A percentile compares a stretch with the other conserved stretches of the same genome.
Conservation (phyloP, 2,329 filamentous ascomycete species). For the Talaromyces funiculosus region DNA sequence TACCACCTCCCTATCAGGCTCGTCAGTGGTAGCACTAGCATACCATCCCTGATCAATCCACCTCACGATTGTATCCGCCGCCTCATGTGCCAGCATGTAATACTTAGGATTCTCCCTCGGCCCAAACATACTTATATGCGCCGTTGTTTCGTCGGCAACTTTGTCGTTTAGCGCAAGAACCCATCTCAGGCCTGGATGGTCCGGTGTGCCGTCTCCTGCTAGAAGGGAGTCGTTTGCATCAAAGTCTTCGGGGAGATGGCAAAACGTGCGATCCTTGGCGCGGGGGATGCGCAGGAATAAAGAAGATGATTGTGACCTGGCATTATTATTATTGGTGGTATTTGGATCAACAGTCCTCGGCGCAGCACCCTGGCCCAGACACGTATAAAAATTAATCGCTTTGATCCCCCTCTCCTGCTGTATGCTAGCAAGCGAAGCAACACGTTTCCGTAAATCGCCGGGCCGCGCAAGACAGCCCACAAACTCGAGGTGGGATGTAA, state of each 20-base stretch:
- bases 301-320: constrained; percentile 4
- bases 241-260: constrained; percentile 64
- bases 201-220: constrained; percentile 19
- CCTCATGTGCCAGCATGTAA: constrained; percentile 33
- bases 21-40: constrained; percentile 20
- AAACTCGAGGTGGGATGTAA: constrained; percentile 85
- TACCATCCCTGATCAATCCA: constrained; percentile 41
- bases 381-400: constrained; percentile 82
- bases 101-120: constrained; percentile 42
- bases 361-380: constrained; percentile 64
- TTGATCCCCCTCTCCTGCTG: constrained; percentile 63
- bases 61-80: constrained; percentile 33
- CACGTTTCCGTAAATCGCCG: constrained; percentile 70
- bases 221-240: constrained; percentile 21
- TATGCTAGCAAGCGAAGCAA: constrained; percentile 62
- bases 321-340: constrained; percentile 14
- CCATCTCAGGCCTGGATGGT: constrained; percentile 51
- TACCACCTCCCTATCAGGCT: background rate
- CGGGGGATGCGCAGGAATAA: constrained; percentile 27
- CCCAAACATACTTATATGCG: constrained; percentile 59
- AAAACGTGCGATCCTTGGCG: constrained; percentile 73
- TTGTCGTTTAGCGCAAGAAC: constrained; percentile 69
- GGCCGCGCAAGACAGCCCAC: constrained; percentile 82
- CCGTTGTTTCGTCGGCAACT: constrained; percentile 69
- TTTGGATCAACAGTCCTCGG: constrained; percentile 21